These are phyloP conservation scores for Agarophyton chilense DNA, from an alignment of 23 red algal species.

Conservation along the genomic window DNA sequence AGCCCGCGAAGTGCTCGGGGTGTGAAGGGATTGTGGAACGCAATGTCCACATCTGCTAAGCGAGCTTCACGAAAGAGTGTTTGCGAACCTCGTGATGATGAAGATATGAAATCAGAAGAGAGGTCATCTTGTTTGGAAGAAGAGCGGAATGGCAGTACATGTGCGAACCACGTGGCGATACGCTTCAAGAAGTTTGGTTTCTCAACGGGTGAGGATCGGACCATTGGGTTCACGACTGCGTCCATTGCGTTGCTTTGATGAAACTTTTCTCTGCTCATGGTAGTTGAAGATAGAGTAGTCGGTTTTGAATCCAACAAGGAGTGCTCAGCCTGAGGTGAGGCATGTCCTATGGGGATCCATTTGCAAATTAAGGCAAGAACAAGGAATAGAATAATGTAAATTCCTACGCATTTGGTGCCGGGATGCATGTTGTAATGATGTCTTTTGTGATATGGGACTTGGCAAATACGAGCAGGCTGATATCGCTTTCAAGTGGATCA, in stretches of 20 bases:
- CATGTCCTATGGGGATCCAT: background rate
- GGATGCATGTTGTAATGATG: constrained; percentile 17
- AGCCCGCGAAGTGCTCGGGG: constrained; percentile 16
- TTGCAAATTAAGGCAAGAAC: background rate
- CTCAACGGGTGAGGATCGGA: background rate
- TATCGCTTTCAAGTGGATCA: background rate
- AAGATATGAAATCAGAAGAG: background rate
- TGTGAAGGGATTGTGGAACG: constrained; percentile 51
- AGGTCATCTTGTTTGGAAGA: background rate
- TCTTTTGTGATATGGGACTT: background rate
- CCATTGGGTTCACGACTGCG: background rate
- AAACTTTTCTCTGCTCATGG: background rate
- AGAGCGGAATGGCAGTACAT: background rate
- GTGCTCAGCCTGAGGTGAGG: background rate
- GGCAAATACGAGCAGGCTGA: too few relatives aligned
- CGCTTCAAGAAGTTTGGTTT: background rate
- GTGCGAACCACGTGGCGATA: background rate
- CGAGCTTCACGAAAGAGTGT: background rate
- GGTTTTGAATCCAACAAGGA: background rate
- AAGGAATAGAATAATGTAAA: background rate
- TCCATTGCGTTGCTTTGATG: background rate
- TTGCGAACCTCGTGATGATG: background rate
- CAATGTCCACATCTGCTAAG: constrained; percentile 29
- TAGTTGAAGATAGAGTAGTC: background rate
- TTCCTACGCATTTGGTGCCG: background rate